Percentiles rank a stretch among this genome's conserved stretches.
These are phyloP conservation scores for Astragalus glycyphyllos DNA, from an alignment of 306 rosid genomes.

Conservation along the genomic window DNA sequence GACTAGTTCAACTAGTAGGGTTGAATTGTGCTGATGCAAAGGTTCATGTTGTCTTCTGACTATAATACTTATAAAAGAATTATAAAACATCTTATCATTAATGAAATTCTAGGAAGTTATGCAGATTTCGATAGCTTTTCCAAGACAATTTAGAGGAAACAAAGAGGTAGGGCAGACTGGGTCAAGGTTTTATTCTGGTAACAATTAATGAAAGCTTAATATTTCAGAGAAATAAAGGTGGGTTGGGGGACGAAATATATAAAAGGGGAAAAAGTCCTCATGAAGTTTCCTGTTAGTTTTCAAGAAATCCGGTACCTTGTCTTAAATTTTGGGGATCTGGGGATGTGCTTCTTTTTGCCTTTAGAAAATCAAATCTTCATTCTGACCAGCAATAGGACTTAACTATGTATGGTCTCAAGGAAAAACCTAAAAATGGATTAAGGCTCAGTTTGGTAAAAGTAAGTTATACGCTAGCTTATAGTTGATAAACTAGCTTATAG, in stretches of 20 bases:
- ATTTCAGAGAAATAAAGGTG: neutral
- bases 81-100: conserved; percentile 3
- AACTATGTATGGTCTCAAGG: no score
- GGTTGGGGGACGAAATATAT: neutral
- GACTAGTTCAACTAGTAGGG: conserved; percentile 31
- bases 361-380: neutral
- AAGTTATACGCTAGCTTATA: no score
- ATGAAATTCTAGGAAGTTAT: neutral
- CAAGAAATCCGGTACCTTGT: neutral
- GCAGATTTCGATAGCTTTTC: neutral
- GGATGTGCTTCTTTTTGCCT: neutral
- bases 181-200: neutral
- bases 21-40: conserved; percentile 1
- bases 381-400: neutral
- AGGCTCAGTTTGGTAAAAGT: no score
- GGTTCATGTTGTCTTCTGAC: neutral
- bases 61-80: neutral
- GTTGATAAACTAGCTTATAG: no score
- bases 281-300: neutral
- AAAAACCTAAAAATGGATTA: no score
- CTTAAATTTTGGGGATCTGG: neutral
- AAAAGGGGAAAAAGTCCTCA: no score
- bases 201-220: neutral
- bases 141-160: neutral
- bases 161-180: neutral